Base-by-base conservation (phyloP, 352 stramenopile genomes). In the Peronospora belbahrii region DNA sequence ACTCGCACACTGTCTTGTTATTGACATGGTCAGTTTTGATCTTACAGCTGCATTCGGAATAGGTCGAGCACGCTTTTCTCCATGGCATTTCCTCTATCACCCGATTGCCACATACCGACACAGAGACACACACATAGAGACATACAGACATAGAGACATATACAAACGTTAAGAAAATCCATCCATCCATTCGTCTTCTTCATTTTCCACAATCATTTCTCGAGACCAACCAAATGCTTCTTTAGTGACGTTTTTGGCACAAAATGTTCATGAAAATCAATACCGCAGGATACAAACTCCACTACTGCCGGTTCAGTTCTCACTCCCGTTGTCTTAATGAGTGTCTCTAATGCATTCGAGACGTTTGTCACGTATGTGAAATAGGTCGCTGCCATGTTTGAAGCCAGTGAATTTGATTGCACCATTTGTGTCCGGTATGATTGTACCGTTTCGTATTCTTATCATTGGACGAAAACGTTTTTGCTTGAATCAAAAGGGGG, bases 141-240 rank as follows among this genome's bases (percentile, higher is more conserved):
- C n/a, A n/a, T n/a, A n/a, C n/a, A n/a, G n/a, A n/a, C n/a, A n/a
- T n/a, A n/a, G n/a, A n/a, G n/a, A n/a, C n/a, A n/a, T n/a, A n/a
- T n/a, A n/a, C n/a, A n/a, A n/a, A n/a, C n/a, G n/a, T n/a, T n/a
- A n/a, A n/a, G n/a, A n/a, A n/a, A n/a, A n/a, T n/a, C n/a, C n/a
- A n/a, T n/a, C n/a, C n/a, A n/a, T n/a, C n/a, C n/a, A n/a, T n/a
- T n/a, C n/a, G n/a, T n/a, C n/a, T n/a, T n/a, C n/a, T n/a, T n/a
- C n/a, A n/a, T n/a, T n/a, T n/a, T n/a, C n/a, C n/a, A n/a, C n/a
- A n/a, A n/a, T n/a, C n/a, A n/a, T n/a, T n/a, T n/a, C n/a, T n/a
- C n/a, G n/a, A n/a, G n/a, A n/a, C 40, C n/a, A 42, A 84, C 72
- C 62, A 75, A 61, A 52, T 84, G 72, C 27, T 23, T 43, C 19